Base-by-base conservation (phyloP, 2,329 filamentous ascomycete species). In the Cryoendolithus antarcticus region DNA sequence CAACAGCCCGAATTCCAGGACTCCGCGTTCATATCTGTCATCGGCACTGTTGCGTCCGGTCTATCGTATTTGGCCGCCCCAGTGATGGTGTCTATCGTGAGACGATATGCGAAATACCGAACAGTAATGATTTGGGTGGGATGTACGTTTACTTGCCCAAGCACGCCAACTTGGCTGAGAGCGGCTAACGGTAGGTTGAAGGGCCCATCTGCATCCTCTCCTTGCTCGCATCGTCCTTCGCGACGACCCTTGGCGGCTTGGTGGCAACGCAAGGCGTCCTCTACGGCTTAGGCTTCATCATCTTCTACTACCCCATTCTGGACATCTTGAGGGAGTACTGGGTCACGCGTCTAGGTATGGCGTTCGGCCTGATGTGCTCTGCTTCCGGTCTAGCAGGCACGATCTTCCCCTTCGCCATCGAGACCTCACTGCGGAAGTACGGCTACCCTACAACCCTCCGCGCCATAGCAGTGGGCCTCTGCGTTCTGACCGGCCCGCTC, bases 21-120 rank as follows among this genome's bases (percentile, higher is more conserved):
- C 2, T 66, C 54, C 7, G 52, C 67, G 0, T 62, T 65, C 21
- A 74, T 82, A 37, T 69, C 77, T 24, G 64, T 75, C 9, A 75
- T 84, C 39, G 80, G 80, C 1, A 82, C 77, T 2, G 75, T 70
- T 39, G 67, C 75, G 4, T 71, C 53, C 72, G 72, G 72, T 66
- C 54, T 43, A 47, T 44, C 75, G 61, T 78, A 77, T 48, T 60
- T 77, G n/a, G 63, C 64, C 11, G 61, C 64, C 6, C 69, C 71
- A 0, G 40, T 75, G 4, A 59, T 67, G 33, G 68, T 74, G 49
- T 59, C 60, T 19, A 36, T 70, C 24, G 63, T 69, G 24, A 51
- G 50, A 28, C 50, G 48, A 2, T 59, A 48, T 39, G 43, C 63
- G 56, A 34, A 54, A 62, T 44, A 71, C 59, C 47, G 68, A 60